phyloP scores from a whole-genome alignment of 305 asterid genomes.

The Solanum hybrid region DNA sequence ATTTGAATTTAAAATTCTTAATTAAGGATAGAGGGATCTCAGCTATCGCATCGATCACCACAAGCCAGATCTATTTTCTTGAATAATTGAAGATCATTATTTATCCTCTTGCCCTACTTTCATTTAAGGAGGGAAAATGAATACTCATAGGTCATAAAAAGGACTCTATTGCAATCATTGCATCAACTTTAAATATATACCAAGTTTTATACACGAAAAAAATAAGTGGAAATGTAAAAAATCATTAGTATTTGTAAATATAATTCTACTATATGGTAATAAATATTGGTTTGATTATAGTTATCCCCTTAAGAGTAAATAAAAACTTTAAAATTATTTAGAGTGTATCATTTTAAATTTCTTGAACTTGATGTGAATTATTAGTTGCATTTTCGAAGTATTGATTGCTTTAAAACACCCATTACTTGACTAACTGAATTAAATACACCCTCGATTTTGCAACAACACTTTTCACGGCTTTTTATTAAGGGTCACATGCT shows the following conservation, averaged over 20 bases:
- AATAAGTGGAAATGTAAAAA: not conserved
- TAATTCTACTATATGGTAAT: not conserved
- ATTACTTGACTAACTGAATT: no score
- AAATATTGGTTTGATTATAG: not conserved
- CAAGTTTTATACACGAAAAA: not conserved
- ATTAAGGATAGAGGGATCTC: not conserved
- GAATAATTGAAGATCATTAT: not conserved
- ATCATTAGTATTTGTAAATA: not conserved
- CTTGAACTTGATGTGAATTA: no score
- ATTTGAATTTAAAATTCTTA: fast-evolving
- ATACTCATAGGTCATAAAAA: not conserved
- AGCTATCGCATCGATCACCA: fast-evolving
- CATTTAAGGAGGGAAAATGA: not conserved
- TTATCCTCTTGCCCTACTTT: not conserved
- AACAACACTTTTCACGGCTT: not conserved
- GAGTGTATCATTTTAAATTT: no score
- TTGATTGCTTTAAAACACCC: no score
- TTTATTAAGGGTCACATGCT: not conserved
- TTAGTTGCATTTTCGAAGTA: no score
- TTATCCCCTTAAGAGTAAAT: not conserved
- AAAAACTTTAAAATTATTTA: not conserved
- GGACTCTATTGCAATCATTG: not conserved
- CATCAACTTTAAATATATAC: not conserved
- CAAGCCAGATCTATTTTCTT: not conserved
- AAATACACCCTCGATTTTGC: not conserved